These are phyloP conservation scores for Purpureocillium takamizusanense DNA, from an alignment of 2,329 filamentous ascomycete species.

Conservation along the genomic window DNA sequence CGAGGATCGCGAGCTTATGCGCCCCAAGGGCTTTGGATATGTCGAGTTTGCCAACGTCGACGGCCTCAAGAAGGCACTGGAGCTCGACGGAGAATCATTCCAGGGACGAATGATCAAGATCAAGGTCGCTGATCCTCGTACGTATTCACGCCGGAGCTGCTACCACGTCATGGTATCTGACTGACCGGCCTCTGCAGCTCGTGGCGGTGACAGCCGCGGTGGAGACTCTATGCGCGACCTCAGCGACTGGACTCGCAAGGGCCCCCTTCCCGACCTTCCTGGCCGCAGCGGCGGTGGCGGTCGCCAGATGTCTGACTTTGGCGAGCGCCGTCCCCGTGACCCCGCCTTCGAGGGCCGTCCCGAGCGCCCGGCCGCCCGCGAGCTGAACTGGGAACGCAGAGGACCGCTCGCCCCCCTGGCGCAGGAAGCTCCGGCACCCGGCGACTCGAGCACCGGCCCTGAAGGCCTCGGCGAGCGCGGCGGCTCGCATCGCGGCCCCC, in stretches of 20 bases:
- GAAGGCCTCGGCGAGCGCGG: constrained; percentile 47
- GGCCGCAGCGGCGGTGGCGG: constrained; percentile 31
- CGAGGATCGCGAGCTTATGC: constrained; percentile 86
- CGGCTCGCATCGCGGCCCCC: constrained; percentile 51
- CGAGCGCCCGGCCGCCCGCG: constrained; percentile 57
- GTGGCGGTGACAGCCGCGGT: constrained; percentile 56
- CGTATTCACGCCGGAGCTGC: constrained; percentile 23
- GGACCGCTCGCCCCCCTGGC: constrained; percentile 73
- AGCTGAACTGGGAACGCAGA: constrained; percentile 88
- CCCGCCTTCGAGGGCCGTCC: constrained; percentile 23
- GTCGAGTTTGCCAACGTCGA: constrained; percentile 86
- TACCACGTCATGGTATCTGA: neutral
- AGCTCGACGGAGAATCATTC: constrained; percentile 72
- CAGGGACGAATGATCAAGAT: constrained; percentile 85
- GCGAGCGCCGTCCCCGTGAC: constrained; percentile 59
- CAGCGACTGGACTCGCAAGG: constrained; percentile 86
- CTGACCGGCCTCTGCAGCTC: constrained; percentile 54
- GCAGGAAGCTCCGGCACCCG: constrained; percentile 38
- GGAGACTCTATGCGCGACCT: constrained; percentile 66
- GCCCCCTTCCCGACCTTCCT: constrained; percentile 71
- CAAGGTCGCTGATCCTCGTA: constrained; percentile 96
- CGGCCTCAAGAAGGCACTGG: constrained; percentile 83
- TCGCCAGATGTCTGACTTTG: constrained; percentile 41
- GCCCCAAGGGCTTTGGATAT: constrained; percentile 97
- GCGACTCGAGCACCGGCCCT: constrained; percentile 44